phyloP scores from a whole-genome alignment of 2,329 filamentous ascomycete genomes.

The Stylonectria norvegica region DNA sequence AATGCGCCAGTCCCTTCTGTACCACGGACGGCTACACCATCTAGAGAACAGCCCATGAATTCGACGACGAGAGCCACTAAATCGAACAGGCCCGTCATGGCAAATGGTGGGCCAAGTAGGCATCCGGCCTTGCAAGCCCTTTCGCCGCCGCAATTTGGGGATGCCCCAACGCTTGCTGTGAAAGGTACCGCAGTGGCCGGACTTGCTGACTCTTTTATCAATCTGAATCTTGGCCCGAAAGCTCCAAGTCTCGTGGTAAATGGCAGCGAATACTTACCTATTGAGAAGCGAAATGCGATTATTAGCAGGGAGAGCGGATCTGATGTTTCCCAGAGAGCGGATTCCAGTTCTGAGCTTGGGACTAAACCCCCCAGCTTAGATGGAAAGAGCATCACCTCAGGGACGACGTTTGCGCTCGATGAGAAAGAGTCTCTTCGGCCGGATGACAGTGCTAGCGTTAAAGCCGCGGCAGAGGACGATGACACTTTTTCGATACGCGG shows the following conservation, averaged over 20 bases:
- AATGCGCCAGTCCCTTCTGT: slow-evolving; percentile 28
- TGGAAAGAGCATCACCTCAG: slow-evolving; percentile 90
- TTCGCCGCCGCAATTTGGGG: slow-evolving; percentile 18
- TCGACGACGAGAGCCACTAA: slow-evolving; percentile 14
- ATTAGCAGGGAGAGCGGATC: slow-evolving; percentile 45
- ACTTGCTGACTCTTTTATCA: slow-evolving; percentile 28
- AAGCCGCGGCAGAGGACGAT: slow-evolving; percentile 83
- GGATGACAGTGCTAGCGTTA: slow-evolving; percentile 92
- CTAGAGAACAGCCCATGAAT: slow-evolving; percentile 23
- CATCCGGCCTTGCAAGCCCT: slow-evolving; percentile 14
- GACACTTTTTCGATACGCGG: slow-evolving; percentile 75
- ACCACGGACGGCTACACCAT: slow-evolving; percentile 24
- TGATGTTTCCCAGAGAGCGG: slow-evolving; percentile 56
- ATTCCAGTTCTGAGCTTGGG: slow-evolving; percentile 61
- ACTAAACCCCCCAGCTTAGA: slow-evolving; percentile 89
- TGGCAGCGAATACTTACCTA: slow-evolving; percentile 41
- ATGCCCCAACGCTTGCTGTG: slow-evolving; percentile 9
- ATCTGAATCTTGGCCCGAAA: slow-evolving; percentile 30
- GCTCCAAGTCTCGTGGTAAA: slow-evolving; percentile 46
- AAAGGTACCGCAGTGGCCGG: slow-evolving; percentile 23
- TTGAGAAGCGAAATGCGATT: slow-evolving; percentile 34
- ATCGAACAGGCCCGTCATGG: slow-evolving; percentile 24
- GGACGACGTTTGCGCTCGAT: slow-evolving; percentile 91
- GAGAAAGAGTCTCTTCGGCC: slow-evolving; percentile 94
- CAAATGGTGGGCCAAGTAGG: slow-evolving; percentile 24